Base-by-base conservation (phyloP, 148 eudicot species). In the Fallopia convolvulus region DNA sequence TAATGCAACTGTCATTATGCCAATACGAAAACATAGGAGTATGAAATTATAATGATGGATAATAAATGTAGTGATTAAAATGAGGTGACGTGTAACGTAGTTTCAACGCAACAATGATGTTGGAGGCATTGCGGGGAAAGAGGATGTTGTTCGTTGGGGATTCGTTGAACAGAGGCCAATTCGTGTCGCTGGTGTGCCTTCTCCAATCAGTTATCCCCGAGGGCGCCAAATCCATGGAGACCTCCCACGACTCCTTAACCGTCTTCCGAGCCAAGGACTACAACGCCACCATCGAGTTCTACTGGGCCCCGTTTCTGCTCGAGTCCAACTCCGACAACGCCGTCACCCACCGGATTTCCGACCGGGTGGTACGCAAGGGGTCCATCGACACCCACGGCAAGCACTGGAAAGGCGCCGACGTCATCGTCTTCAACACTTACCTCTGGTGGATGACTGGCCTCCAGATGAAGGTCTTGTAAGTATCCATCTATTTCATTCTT, bases 361-460 rank as follows among this genome's bases (percentile, higher is more conserved):
- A 95, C 65, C 84, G 99, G 79, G 18, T 93, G 2, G 97, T 95
- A 11, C 81, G 98, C 6, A 93, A 88, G 83, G 97, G 94, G 0
- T 95, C 99, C 0, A 93, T 95, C 50, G 85, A 85, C 40, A 92
- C 81, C 70, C 99, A 95, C 56, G 97, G 98, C 15, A 82, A 87
- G 65, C 52, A 84, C 76, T 95, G 99, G 99, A 93, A 91, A 87
- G 97, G 99, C 60, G 99, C 84, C 4, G 99, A 95, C 81, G 90
- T 95, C 11, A 72, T 95, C 77, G 97, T 95, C 3, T 92, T 95
- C 88, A 95, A 93, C 77, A 88, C 99, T 18, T 95, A 95, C 77
- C 87, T 93, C 1, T 95, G 99, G 99, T 95, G 99, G 99, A 93
- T 92, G 93, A 89, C 93, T 63, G 99, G 99, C 82, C 84, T 81